A percentile compares a stretch with the other conserved stretches of the same genome.
These are phyloP conservation scores for Phytopythium helicoides DNA, from an alignment of 352 stramenopile genomes.

Conservation along the genomic window DNA sequence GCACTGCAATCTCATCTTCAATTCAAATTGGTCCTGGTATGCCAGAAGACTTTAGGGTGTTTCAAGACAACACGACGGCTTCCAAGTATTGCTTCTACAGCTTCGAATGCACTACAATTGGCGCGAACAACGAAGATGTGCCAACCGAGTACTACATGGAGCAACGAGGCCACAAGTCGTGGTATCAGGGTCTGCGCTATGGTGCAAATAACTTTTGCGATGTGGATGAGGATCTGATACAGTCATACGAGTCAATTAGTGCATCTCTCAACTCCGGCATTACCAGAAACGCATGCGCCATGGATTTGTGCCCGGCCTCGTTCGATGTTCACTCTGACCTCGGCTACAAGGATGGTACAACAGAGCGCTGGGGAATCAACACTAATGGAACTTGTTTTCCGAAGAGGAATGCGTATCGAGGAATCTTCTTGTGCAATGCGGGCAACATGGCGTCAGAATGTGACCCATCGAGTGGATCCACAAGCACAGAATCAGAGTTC, in stretches of 20 bases:
- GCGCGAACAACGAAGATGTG: slow-evolving; percentile 31
- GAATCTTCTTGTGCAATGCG: slow-evolving; percentile 52
- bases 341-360: slow-evolving; percentile 29
- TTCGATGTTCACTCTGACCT: slow-evolving; percentile 55
- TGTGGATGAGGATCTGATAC: slow-evolving; percentile 10
- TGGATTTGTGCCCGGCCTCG: slow-evolving; percentile 37
- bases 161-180: slow-evolving; percentile 21
- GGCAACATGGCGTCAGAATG: slow-evolving; percentile 42
- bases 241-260: slow-evolving; percentile 37
- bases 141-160: slow-evolving; percentile 24
- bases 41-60: slow-evolving; percentile 32
- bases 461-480: slow-evolving; percentile 14
- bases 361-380: slow-evolving; percentile 51
- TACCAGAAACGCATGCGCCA: slow-evolving; percentile 42
- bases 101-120: slow-evolving; percentile 18
- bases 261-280: slow-evolving; percentile 35
- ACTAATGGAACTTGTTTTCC: slow-evolving; percentile 59
- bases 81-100: slow-evolving; percentile 27
- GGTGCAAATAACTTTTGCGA: slow-evolving; percentile 56
- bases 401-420: slow-evolving; percentile 57
- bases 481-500: slow-evolving; percentile 28
- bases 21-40: slow-evolving; percentile 73
- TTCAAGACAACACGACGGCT: slow-evolving; percentile 10
- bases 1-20: slow-evolving; percentile 65
- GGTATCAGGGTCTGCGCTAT: slow-evolving; percentile 65